Percentiles rank a stretch among this genome's conserved stretches.
Evolutionary conservation across 2,329 filamentous ascomycete genomes (phyloP).

Genomic region (Penicillium sp.): DNA sequence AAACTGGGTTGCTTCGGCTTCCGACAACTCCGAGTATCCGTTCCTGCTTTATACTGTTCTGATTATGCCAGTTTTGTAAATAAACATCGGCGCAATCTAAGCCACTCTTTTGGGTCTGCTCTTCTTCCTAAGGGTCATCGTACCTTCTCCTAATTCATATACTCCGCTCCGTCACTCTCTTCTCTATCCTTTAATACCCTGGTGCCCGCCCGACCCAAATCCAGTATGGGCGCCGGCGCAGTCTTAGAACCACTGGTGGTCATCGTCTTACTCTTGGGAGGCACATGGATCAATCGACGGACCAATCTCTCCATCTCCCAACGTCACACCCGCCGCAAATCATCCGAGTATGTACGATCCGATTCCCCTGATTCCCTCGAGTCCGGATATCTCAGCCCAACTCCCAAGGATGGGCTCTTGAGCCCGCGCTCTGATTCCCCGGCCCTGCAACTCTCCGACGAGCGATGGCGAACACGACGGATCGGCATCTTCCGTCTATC

Average conservation of each 20-base stretch:
- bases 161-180: background rate
- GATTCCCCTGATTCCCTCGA: slow-evolving; percentile 41
- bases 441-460: slow-evolving; percentile 42
- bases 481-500: slow-evolving; percentile 48
- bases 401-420: slow-evolving; percentile 38
- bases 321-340: slow-evolving; percentile 21
- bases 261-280: slow-evolving; percentile 58
- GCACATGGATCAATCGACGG: slow-evolving; percentile 61
- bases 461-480: slow-evolving; percentile 52
- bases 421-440: slow-evolving; percentile 34
- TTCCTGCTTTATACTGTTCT: background rate
- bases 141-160: background rate
- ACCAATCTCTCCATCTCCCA: slow-evolving; percentile 34
- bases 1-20: background rate
- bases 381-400: slow-evolving; percentile 41
- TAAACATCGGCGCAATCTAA: background rate
- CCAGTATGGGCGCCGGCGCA: slow-evolving; percentile 55
- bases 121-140: too few relatives aligned
- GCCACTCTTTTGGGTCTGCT: too few relatives aligned
- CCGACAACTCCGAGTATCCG: background rate
- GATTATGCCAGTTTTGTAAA: background rate
- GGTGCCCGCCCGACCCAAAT: background rate
- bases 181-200: background rate
- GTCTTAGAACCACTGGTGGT: slow-evolving; percentile 64
- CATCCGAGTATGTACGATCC: slow-evolving; percentile 19